Conservation (phyloP, 164 flowering plant species). For the Euptelea pleiosperma region DNA sequence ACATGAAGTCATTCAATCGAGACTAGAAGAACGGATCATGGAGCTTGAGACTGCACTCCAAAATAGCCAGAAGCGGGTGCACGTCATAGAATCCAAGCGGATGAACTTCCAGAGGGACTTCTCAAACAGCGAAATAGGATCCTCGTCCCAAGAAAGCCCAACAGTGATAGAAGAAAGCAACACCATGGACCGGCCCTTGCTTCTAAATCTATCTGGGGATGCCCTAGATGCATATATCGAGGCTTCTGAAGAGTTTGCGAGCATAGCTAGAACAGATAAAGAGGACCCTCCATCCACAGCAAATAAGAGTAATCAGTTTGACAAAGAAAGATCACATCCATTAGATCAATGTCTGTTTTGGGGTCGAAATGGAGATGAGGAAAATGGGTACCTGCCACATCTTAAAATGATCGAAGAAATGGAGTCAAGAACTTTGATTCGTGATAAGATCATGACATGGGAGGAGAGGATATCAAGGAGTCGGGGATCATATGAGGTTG, state of each 20-base stretch:
- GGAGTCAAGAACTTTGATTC: neutral
- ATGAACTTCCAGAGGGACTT: slow-evolving; percentile 21
- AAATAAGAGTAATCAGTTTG: slow-evolving; percentile 1
- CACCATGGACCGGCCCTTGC: slow-evolving; percentile 28
- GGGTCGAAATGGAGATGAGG: neutral
- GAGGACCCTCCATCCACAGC: slow-evolving; percentile 21
- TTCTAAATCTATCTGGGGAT: slow-evolving; percentile 49
- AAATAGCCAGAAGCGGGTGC: slow-evolving; percentile 42
- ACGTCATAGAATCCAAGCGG: slow-evolving; percentile 30
- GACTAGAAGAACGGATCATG: slow-evolving; percentile 59
- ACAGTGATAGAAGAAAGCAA: slow-evolving; percentile 9
- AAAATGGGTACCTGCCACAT: neutral
- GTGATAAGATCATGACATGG: neutral
- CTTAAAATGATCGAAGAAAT: neutral
- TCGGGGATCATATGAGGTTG: slow-evolving; percentile 8
- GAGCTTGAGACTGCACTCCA: slow-evolving; percentile 67
- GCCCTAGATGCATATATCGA: slow-evolving; percentile 58
- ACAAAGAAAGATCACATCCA: neutral
- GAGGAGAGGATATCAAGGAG: slow-evolving; percentile 4
- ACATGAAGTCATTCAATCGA: slow-evolving; percentile 62
- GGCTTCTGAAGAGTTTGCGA: slow-evolving; percentile 41
- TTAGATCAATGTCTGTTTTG: neutral
- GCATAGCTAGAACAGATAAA: slow-evolving; percentile 33
- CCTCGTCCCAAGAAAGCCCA: slow-evolving; percentile 27
- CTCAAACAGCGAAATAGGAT: slow-evolving; percentile 22